A percentile compares a stretch with the other conserved stretches of the same genome.
Conservation (phyloP, 2,329 filamentous ascomycete genomes). For the Alternaria viburni region DNA sequence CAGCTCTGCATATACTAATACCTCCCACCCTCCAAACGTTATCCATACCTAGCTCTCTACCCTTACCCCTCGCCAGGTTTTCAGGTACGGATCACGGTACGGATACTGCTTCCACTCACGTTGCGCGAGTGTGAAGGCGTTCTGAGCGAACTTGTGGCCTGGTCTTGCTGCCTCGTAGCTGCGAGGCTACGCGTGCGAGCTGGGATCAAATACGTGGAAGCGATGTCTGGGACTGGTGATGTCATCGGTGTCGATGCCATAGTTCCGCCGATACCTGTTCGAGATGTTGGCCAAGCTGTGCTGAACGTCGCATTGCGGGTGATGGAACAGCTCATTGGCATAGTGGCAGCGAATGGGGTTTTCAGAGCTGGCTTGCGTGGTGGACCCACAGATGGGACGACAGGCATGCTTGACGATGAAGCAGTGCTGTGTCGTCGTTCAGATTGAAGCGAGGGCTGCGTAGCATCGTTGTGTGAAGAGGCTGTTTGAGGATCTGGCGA, state of each 20-base stretch:
- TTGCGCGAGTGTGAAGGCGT: background rate
- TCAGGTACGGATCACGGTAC: background rate
- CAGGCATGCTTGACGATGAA: constrained; percentile 31
- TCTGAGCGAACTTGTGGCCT: background rate
- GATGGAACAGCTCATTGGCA: constrained; percentile 31
- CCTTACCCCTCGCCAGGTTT: background rate
- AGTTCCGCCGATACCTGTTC: constrained; percentile 37
- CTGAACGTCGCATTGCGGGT: constrained; percentile 26
- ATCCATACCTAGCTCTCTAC: background rate
- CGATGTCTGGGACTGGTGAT: constrained; percentile 22
- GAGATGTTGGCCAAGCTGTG: constrained; percentile 18
- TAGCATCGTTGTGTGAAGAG: constrained; percentile 1
- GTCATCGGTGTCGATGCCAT: constrained; percentile 36
- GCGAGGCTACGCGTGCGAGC: background rate
- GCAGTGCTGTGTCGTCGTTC: constrained; percentile 26
- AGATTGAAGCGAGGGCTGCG: constrained; percentile 7
- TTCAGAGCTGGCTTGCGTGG: constrained; percentile 40
- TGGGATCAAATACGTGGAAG: background rate
- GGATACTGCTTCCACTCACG: background rate
- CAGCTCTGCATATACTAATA: background rate
- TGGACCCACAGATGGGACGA: constrained; percentile 39
- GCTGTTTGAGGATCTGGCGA: constrained; percentile 3
- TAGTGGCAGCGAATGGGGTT: constrained; percentile 20
- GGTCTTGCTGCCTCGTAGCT: background rate
- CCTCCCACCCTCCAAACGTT: background rate